These are phyloP conservation scores for Penicillium samsonianum DNA, from an alignment of 495 filamentous ascomycete species.

Conservation along the genomic window DNA sequence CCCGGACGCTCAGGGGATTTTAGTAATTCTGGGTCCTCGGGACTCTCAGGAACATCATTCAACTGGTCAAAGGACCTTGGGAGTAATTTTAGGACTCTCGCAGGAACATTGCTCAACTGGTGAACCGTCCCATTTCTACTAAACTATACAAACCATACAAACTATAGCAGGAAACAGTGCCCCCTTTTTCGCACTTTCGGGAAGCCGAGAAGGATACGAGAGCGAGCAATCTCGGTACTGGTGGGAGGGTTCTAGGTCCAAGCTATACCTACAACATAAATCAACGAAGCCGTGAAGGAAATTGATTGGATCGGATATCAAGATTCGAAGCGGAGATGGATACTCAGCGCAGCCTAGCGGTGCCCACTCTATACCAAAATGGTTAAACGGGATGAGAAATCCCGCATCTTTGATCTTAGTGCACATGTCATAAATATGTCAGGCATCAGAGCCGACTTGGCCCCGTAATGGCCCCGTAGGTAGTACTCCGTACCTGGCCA, in stretches of 20 bases:
- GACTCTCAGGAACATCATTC: conserved; percentile 14
- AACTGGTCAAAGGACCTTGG: neutral
- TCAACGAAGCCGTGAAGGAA: conserved; percentile 1
- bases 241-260: too few species aligned
- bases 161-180: neutral
- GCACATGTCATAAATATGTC: neutral
- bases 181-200: neutral
- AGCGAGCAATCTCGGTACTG: too few species aligned
- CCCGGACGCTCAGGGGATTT: neutral
- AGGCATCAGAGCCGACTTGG: conserved; percentile 6
- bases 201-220: conserved; percentile 2
- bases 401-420: conserved; percentile 18
- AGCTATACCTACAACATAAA: neutral
- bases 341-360: conserved; percentile 12
- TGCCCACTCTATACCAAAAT: conserved; percentile 17
- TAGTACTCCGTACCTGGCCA: neutral
- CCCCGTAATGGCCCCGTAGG: neutral
- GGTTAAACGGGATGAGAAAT: conserved; percentile 19
- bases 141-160: neutral
- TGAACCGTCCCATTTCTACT: too few species aligned
- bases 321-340: conserved; percentile 13
- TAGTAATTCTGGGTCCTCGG: conserved; percentile 11
- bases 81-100: conserved; percentile 11
- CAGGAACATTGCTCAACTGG: conserved; percentile 9
- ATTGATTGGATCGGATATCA: conserved; percentile 20